These are phyloP conservation scores for Primulina huaijiensis DNA, from an alignment of 257 asterid genomes.

Conservation along the genomic window DNA sequence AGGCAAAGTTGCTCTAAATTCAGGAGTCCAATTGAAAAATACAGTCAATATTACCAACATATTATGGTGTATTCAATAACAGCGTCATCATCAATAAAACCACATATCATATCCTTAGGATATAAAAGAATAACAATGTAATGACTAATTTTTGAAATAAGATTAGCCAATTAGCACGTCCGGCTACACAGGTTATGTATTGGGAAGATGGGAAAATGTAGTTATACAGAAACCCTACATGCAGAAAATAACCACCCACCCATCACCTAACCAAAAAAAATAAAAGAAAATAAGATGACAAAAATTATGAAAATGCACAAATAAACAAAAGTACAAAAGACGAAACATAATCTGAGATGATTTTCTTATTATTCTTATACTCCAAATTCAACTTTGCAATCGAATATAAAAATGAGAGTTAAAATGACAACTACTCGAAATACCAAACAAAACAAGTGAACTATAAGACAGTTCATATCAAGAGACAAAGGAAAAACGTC, in stretches of 20 bases:
- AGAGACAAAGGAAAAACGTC: conserved; percentile 12
- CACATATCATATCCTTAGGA: not conserved
- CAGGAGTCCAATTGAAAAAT: not conserved
- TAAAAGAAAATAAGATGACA: too few relatives aligned
- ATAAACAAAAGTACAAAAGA: not conserved
- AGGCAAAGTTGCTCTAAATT: conserved; percentile 6
- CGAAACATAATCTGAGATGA: not conserved
- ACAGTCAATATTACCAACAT: not conserved
- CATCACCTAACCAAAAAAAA: too few relatives aligned
- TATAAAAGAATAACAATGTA: not conserved
- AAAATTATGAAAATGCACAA: not conserved
- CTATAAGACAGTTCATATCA: not conserved
- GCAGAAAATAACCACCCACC: not conserved
- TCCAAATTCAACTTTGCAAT: not conserved
- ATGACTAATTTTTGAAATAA: not conserved
- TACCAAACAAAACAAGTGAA: conserved; percentile 6
- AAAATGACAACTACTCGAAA: not conserved
- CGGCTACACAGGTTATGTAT: too few relatives aligned
- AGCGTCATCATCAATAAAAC: not conserved
- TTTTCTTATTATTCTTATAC: not conserved
- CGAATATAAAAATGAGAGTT: not conserved
- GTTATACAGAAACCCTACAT: not conserved
- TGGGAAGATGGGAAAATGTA: not conserved
- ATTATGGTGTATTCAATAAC: not conserved
- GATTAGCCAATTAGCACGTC: not conserved